Evolutionary conservation across 2,329 filamentous ascomycete genomes (phyloP).

Genomic region (Xylaria sp.): DNA sequence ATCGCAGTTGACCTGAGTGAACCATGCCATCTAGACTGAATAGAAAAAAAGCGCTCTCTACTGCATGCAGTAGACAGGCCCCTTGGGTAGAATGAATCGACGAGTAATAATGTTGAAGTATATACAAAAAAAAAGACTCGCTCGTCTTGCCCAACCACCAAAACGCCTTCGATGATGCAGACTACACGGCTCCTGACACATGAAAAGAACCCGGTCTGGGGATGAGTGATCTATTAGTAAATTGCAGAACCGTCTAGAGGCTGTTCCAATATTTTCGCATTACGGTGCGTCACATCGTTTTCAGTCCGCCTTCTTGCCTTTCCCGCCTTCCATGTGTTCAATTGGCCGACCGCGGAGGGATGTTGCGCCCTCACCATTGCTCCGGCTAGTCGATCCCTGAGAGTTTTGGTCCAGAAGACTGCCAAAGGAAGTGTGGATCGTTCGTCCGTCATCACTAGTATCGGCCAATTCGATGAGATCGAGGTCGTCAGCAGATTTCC

Average conservation of each 20-base stretch:
- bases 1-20: neutral
- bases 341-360: slow-evolving; percentile 51
- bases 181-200: slow-evolving; percentile 23
- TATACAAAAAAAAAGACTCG: slow-evolving; percentile 35
- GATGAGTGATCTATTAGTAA: slow-evolving; percentile 25
- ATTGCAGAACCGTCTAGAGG: slow-evolving; percentile 24
- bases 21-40: slow-evolving; percentile 11
- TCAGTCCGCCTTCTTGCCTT: slow-evolving; percentile 60
- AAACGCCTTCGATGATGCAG: slow-evolving; percentile 45
- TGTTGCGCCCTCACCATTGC: slow-evolving; percentile 50
- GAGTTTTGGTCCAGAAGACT: slow-evolving; percentile 49
- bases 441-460: slow-evolving; percentile 63
- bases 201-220: slow-evolving; percentile 12
- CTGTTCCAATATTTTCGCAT: slow-evolving; percentile 22
- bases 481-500: slow-evolving; percentile 57
- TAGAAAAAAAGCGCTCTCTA: slow-evolving; percentile 15
- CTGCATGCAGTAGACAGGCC: slow-evolving; percentile 6
- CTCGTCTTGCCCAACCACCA: slow-evolving; percentile 25
- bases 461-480: slow-evolving; percentile 80
- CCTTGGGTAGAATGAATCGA: slow-evolving; percentile 5
- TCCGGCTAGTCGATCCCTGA: slow-evolving; percentile 52
- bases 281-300: slow-evolving; percentile 24
- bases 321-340: slow-evolving; percentile 45
- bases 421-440: slow-evolving; percentile 41
- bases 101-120: slow-evolving; percentile 26